Evolutionary conservation across 805 yeast species (phyloP).

Genomic region (Metschnikowia bowlesiae): DNA sequence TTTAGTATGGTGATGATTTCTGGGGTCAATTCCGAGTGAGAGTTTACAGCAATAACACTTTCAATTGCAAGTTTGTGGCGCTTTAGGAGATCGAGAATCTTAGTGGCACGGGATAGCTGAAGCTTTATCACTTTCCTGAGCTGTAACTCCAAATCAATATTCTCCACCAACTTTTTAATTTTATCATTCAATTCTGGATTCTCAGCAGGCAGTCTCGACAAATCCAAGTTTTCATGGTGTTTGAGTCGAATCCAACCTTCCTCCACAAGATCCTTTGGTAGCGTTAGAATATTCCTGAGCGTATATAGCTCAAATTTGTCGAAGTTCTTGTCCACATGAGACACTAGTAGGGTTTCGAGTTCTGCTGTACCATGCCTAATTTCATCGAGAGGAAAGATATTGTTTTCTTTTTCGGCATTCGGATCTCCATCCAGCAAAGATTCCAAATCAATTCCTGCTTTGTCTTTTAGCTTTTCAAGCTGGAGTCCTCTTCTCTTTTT

Average conservation of each 20-base stretch:
- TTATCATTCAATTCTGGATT: background rate
- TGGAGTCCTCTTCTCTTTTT: constrained; percentile 18
- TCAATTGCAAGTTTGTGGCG: constrained; percentile 27
- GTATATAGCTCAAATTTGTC: constrained; percentile 84
- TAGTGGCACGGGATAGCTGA: constrained; percentile 36
- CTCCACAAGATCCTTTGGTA: constrained; percentile 62
- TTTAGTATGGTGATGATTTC: constrained; percentile 25
- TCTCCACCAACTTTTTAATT: constrained; percentile 25
- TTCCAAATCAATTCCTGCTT: constrained; percentile 1
- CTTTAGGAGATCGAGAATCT: constrained; percentile 29
- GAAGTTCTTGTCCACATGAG: constrained; percentile 72
- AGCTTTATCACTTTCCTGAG: constrained; percentile 38
- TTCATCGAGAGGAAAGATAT: constrained; percentile 38
- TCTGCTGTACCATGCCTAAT: constrained; percentile 76
- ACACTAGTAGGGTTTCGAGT: constrained; percentile 70
- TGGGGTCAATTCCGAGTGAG: constrained; percentile 16
- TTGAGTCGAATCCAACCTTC: constrained; percentile 64
- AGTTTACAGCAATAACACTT: constrained; percentile 15
- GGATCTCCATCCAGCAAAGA: constrained; percentile 11
- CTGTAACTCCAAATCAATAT: constrained; percentile 41
- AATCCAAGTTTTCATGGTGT: constrained; percentile 59
- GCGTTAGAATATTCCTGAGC: constrained; percentile 65
- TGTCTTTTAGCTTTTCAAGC: constrained; percentile 14
- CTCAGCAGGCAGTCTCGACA: constrained; percentile 7
- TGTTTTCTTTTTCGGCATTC: constrained; percentile 5